Conservation (phyloP, 2,329 filamentous ascomycete species). For the Pseudodiploospora longispora region DNA sequence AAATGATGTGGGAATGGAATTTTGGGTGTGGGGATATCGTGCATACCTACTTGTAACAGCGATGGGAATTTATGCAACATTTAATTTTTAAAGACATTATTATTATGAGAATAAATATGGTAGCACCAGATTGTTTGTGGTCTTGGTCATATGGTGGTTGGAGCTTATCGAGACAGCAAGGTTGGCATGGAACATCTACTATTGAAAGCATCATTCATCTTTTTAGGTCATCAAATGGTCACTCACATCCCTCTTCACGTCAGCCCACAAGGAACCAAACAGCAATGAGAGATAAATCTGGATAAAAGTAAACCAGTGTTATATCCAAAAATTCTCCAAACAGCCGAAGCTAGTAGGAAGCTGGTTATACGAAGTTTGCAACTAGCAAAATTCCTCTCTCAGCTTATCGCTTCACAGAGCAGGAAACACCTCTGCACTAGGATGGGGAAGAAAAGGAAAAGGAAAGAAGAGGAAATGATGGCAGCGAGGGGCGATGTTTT, state of each 20-base stretch:
- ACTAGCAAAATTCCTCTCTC: conserved; percentile 84
- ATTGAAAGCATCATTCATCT: no score
- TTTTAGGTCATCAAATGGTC: no score
- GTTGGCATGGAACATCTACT: no score
- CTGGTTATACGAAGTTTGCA: conserved; percentile 75
- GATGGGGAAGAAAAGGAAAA: conserved; percentile 40
- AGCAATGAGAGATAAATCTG: conserved; percentile 34
- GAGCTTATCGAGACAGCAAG: no score
- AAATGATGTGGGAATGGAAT: no score
- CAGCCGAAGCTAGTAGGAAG: conserved; percentile 59
- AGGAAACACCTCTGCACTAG: conserved; percentile 61
- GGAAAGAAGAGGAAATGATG: conserved; percentile 24
- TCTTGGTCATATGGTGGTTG: no score
- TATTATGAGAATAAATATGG: no score
- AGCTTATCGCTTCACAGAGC: conserved; percentile 54
- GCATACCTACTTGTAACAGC: no score
- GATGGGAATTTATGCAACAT: no score
- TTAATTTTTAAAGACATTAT: no score
- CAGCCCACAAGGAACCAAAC: conserved; percentile 21
- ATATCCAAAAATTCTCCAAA: conserved; percentile 62
- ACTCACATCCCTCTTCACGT: conserved; percentile 30
- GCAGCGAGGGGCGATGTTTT: conserved; percentile 20
- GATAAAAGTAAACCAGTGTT: conserved; percentile 20
- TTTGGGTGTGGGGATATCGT: no score
- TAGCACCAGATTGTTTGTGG: no score